A percentile compares a stretch with the other conserved stretches of the same genome.
These are phyloP conservation scores for Psophocarpus tetragonolobus DNA, from an alignment of 306 rosid species.

Conservation along the genomic window DNA sequence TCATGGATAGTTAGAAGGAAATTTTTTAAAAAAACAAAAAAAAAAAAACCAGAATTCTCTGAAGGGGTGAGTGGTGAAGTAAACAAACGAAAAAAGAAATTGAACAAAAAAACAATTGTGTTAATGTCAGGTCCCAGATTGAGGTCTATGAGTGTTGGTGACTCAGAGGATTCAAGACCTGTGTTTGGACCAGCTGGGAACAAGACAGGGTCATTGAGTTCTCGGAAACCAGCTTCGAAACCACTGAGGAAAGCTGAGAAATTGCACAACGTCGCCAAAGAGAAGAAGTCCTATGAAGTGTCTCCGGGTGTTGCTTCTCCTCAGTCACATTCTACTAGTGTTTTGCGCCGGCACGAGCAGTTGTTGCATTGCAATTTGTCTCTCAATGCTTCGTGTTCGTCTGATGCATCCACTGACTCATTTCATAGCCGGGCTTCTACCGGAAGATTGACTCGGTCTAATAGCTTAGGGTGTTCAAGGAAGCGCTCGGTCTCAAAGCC, in stretches of 20 bases:
- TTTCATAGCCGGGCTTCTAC: slow-evolving; percentile 80
- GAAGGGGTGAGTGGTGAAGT: slow-evolving; percentile 26
- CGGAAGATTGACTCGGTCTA: slow-evolving; percentile 66
- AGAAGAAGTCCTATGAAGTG: slow-evolving; percentile 54
- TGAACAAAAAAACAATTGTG: slow-evolving; percentile 8
- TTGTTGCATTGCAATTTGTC: slow-evolving; percentile 65
- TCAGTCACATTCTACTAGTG: slow-evolving; percentile 49
- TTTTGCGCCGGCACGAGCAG: slow-evolving; percentile 76
- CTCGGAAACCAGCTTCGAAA: slow-evolving; percentile 55
- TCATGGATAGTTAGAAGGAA: slow-evolving; percentile 34
- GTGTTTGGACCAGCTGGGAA: slow-evolving; percentile 73
- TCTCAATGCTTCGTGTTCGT: slow-evolving; percentile 76
- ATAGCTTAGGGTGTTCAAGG: slow-evolving; percentile 60
- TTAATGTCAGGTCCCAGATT: slow-evolving; percentile 76
- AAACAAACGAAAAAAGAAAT: background rate
- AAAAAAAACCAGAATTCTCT: background rate
- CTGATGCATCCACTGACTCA: slow-evolving; percentile 85
- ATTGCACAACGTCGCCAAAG: slow-evolving; percentile 45
- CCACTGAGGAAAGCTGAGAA: slow-evolving; percentile 62
- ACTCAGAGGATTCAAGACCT: slow-evolving; percentile 60
- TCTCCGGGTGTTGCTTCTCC: slow-evolving; percentile 46
- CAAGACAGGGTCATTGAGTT: slow-evolving; percentile 56
- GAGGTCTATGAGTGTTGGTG: slow-evolving; percentile 72
- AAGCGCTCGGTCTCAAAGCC: slow-evolving; percentile 62
- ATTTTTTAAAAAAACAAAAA: too few species aligned